Evolutionary conservation across 148 eudicot genomes (phyloP).

Genomic region (Salicornia ramosissima): DNA sequence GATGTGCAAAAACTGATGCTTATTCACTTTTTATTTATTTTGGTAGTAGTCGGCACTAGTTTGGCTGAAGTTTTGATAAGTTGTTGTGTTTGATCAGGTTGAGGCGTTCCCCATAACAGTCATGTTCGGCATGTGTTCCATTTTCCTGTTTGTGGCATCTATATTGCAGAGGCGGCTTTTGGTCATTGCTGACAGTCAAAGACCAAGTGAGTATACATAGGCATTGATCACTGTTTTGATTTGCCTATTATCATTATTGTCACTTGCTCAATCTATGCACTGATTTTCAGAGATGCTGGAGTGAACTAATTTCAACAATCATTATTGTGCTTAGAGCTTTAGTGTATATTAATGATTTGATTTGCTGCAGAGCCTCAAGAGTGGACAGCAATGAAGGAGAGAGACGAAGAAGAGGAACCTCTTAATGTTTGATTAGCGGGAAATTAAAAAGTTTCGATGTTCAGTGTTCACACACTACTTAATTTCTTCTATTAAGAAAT

Average conservation of each 20-base stretch:
- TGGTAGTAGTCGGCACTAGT: background rate
- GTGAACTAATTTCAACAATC: background rate
- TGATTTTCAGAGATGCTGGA: background rate
- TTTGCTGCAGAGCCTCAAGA: slow-evolving; percentile 42
- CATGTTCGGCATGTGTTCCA: slow-evolving; percentile 98
- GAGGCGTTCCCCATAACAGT: slow-evolving; percentile 94
- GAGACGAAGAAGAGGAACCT: slow-evolving; percentile 48
- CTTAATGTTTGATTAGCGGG: slow-evolving; percentile 30
- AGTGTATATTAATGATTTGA: background rate
- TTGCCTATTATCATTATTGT: background rate
- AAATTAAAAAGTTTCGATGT: background rate
- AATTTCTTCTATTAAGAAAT: slow-evolving; percentile 7
- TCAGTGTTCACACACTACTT: background rate
- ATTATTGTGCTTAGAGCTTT: background rate
- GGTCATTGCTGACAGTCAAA: slow-evolving; percentile 56
- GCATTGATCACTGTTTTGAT: background rate
- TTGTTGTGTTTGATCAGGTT: slow-evolving; percentile 43
- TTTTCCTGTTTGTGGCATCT: slow-evolving; percentile 86
- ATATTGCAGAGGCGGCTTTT: slow-evolving; percentile 78
- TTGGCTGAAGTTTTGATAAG: background rate
- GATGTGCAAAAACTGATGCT: background rate
- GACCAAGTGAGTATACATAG: slow-evolving; percentile 68
- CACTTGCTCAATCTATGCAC: background rate
- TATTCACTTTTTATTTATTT: background rate
- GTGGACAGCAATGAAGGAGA: slow-evolving; percentile 43